phyloP scores from a whole-genome alignment of 768 basidiomycete species.

The Hebeloma cylindrosporum region DNA sequence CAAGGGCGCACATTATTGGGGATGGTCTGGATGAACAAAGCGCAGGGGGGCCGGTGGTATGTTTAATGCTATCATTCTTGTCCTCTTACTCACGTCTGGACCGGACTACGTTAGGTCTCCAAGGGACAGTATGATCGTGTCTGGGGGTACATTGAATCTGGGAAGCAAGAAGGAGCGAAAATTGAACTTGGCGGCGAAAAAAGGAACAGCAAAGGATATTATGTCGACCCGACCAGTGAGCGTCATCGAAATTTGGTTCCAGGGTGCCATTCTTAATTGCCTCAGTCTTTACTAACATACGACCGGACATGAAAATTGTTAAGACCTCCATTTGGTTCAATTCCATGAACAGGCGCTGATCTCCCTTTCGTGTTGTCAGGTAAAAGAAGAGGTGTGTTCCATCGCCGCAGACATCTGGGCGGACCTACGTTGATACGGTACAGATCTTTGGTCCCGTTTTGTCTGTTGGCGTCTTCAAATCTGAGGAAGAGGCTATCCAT shows the following conservation, averaged over 20 bases:
- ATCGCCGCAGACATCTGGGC: constrained; percentile 3
- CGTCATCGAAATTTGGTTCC: constrained; percentile 3
- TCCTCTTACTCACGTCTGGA: not conserved
- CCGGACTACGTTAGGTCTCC: constrained; percentile 56
- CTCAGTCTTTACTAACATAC: constrained; percentile 81
- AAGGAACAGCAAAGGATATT: constrained; percentile 77
- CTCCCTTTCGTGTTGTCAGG: constrained; percentile 33
- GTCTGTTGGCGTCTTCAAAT: constrained; percentile 76
- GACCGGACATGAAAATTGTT: constrained; percentile 82
- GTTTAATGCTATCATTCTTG: constrained; percentile 21
- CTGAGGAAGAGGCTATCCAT: constrained; percentile 82
- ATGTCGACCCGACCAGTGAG: constrained; percentile 86
- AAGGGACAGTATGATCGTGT: constrained; percentile 84
- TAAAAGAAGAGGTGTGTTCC: constrained; percentile 64
- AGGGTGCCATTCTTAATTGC: constrained; percentile 7
- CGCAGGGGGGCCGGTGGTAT: constrained; percentile 83
- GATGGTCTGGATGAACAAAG: constrained; percentile 76
- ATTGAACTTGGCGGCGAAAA: constrained; percentile 78
- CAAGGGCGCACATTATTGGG: constrained; percentile 70
- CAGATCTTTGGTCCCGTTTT: constrained; percentile 97
- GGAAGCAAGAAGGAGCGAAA: constrained; percentile 82
- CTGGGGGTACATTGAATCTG: constrained; percentile 85
- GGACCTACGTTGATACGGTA: constrained; percentile 11
- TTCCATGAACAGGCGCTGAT: constrained; percentile 1
- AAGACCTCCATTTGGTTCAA: constrained; percentile 4